Evolutionary conservation across 176 grass and related monocot genomes (phyloP), one percentile per base, ranked within the genome.

Genomic region (Eragrostis curvula): DNA sequence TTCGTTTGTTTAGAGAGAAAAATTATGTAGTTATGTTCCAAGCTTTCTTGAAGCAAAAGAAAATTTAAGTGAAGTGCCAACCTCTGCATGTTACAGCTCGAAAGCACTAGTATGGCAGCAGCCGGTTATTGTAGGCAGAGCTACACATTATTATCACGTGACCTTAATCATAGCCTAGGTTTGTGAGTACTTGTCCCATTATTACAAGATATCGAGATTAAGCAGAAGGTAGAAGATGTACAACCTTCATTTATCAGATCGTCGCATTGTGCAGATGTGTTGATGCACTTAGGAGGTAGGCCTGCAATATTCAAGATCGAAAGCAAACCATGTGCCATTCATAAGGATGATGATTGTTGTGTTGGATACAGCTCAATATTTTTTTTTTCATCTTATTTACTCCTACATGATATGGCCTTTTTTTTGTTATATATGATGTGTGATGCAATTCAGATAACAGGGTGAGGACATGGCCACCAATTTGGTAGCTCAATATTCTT

Each of bases 141-240:
- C 58, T 47, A 48, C 43, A 62, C 40, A 77, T 60, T 77, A 69
- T 84, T 68, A 42, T 70, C 73, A 69, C 52, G 83, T 70, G 74
- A 28, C 20, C 15, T 8, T 50, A 27, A 85, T 60, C 30, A 77
- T 42, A 32, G 12, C 79, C 79, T 61, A 76, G n/a, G 27, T 23
- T 24, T 18, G 18, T n/a, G 59, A 12, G 63, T 42, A 20, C 60
- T 70, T 50, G 21, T 60, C 27, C 14, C 13, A 60, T 69, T 27
- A 61, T 41, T 21, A 29, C n/a, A 44, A 60, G 23, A 25, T 15
- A 41, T 49, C 40, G 50, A 46, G 49, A 68, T 77, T 59, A 18
- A n/a, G 40, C 5, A 14, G 44, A 45, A 40, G 7, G 25, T 43
- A 76, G n/a, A 72, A 7, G 60, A 48, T 45, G 55, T 76, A 51